Base-by-base conservation (phyloP, 345 rosid genomes). In the Mangifera indica region DNA sequence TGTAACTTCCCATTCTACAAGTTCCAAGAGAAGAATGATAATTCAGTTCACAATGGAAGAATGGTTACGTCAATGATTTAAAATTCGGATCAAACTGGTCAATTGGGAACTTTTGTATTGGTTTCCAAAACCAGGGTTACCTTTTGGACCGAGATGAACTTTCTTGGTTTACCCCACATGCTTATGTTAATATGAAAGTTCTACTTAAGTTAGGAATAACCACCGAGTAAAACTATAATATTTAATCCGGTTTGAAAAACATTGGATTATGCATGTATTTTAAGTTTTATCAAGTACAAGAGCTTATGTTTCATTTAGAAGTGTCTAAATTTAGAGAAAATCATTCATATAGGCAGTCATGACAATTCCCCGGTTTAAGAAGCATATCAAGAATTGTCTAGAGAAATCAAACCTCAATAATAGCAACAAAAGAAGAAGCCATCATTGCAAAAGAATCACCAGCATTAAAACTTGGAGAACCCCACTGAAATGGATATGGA, bases 401-500 rank as follows among this genome's bases (percentile, higher is more conserved):
- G 0, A n/a, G 15, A 44, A 77, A 66, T 48, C 60, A 63, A 60
- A 92, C 98, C 98, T 94, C 95, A 34, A 92, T 72, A 64, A 82
- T 73, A 10, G 97, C 87, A 22, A 94, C 98, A 13, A 75, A 76
- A 61, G 89, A 67, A 66, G 97, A 91, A 65, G 95, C 97, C 81
- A 90, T 87, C 87, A 88, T 81, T 51, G 92, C 89, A 69, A 92
- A 82, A 32, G 74, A 64, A 67, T 89, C 88, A 1, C 95, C 93
- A 15, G 78, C 95, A 59, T 77, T 61, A 72, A 94, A 92, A 22
- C 81, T 74, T 7, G 97, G 97, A 46, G 82, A 40, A 4, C 98
- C 98, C 92, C 93, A 92, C 66, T 87, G 93, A 70, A 89, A 87
- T 45, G 98, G 97, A 83, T 87, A 92, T 10, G 97, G 98, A 80